Percentiles rank a stretch among this genome's conserved stretches.
These are phyloP conservation scores for Tylopilus cervinicoccineus DNA, from an alignment of 768 basidiomycete species.

Conservation along the genomic window DNA sequence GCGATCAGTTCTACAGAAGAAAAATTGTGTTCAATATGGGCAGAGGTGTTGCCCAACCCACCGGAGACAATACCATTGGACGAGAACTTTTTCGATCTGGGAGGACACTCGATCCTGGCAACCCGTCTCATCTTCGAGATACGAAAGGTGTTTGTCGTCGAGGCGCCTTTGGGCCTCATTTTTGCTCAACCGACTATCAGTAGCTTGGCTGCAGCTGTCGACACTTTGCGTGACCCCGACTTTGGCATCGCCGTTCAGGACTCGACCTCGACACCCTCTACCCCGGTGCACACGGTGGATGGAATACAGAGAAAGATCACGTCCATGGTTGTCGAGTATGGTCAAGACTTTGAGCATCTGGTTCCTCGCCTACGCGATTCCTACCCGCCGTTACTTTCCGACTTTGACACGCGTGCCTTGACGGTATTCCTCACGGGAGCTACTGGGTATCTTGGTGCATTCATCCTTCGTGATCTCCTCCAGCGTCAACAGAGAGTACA, in stretches of 20 bases:
- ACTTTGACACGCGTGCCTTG: slow-evolving; percentile 49
- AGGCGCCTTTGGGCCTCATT: slow-evolving; percentile 87
- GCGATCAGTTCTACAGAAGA: slow-evolving; percentile 67
- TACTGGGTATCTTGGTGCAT: slow-evolving; percentile 95
- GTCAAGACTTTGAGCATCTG: slow-evolving; percentile 69
- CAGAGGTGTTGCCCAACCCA: slow-evolving; percentile 71
- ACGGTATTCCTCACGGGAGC: slow-evolving; percentile 95
- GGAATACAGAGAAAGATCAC: slow-evolving; percentile 17
- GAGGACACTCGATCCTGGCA: slow-evolving; percentile 97
- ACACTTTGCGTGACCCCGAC: slow-evolving; percentile 71
- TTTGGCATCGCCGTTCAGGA: slow-evolving; percentile 59
- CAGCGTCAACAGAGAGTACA: slow-evolving; percentile 54
- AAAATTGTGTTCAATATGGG: slow-evolving; percentile 83
- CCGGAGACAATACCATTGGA: slow-evolving; percentile 77
- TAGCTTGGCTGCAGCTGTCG: slow-evolving; percentile 73
- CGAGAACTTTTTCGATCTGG: slow-evolving; percentile 97
- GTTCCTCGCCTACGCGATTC: slow-evolving; percentile 51
- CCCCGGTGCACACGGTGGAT: slow-evolving; percentile 10
- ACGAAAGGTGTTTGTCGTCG: slow-evolving; percentile 84
- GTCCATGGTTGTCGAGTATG: slow-evolving; percentile 57
- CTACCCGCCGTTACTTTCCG: slow-evolving; percentile 59
- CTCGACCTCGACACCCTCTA: slow-evolving; percentile 14
- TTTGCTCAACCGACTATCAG: slow-evolving; percentile 87
- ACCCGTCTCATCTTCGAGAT: slow-evolving; percentile 97
- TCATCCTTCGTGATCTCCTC: slow-evolving; percentile 80